Conservation (phyloP, 2,329 filamentous ascomycete species). For the Cladorrhinum sp. region DNA sequence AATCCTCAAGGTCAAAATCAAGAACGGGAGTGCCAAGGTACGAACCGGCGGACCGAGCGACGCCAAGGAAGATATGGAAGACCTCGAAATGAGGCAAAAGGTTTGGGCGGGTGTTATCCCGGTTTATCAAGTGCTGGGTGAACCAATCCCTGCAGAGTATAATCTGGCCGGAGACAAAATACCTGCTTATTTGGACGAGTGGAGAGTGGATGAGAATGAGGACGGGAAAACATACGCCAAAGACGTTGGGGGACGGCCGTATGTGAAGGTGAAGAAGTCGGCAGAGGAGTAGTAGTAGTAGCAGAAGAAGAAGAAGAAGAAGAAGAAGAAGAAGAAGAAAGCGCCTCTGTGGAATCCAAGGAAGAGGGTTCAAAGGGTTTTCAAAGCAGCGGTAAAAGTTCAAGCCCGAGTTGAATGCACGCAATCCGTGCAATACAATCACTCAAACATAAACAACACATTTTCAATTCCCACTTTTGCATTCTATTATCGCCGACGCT, state of each 20-base stretch:
- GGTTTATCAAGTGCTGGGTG: slow-evolving; percentile 60
- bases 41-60: slow-evolving; percentile 61
- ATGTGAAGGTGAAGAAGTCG: slow-evolving; percentile 13
- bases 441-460: too few relatives aligned
- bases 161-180: slow-evolving; percentile 54
- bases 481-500: too few relatives aligned
- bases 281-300: neutral
- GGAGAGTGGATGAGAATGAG: slow-evolving; percentile 38
- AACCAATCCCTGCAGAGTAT: slow-evolving; percentile 57
- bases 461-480: too few relatives aligned
- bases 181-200: slow-evolving; percentile 58
- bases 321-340: too few relatives aligned
- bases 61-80: slow-evolving; percentile 46
- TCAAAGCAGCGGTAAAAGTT: too few relatives aligned
- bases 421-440: too few relatives aligned
- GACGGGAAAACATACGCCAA: slow-evolving; percentile 25
- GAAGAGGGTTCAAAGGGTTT: too few relatives aligned
- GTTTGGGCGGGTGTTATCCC: slow-evolving; percentile 60
- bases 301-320: too few relatives aligned
- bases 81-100: slow-evolving; percentile 39
- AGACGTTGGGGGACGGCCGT: slow-evolving; percentile 22
- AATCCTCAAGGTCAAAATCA: slow-evolving; percentile 66
- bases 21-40: slow-evolving; percentile 72
- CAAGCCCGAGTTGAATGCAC: too few relatives aligned
- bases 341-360: too few relatives aligned